Evolutionary conservation across 1,139 yeast species (phyloP).

Genomic region (Lodderomyces pseudojiufengensis): DNA sequence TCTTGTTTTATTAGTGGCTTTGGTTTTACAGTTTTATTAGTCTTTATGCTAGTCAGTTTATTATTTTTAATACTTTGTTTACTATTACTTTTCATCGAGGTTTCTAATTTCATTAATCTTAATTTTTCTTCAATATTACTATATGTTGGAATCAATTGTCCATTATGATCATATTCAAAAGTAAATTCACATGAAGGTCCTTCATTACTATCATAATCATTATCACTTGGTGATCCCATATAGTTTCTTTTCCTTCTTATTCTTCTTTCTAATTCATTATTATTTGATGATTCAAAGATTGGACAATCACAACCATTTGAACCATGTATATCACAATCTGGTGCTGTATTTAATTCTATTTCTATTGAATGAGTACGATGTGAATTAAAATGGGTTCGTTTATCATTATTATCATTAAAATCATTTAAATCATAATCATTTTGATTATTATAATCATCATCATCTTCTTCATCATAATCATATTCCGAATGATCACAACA

Average conservation of each 20-base stretch:
- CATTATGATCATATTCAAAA: slow-evolving; percentile 42
- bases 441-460: slow-evolving; percentile 14
- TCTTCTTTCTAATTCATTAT: no score
- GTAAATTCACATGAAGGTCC: slow-evolving; percentile 45
- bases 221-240: slow-evolving; percentile 1
- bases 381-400: slow-evolving; percentile 7
- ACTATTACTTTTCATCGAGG: neutral
- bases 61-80: no score
- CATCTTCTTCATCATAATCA: slow-evolving; percentile 13
- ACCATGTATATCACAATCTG: slow-evolving; percentile 34
- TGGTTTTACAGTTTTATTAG: neutral
- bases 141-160: slow-evolving; percentile 41
- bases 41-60: neutral
- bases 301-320: slow-evolving; percentile 31
- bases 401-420: slow-evolving; percentile 20
- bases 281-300: slow-evolving; percentile 10
- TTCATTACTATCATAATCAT: slow-evolving; percentile 16
- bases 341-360: slow-evolving; percentile 35
- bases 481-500: slow-evolving; percentile 14
- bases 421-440: slow-evolving; percentile 42
- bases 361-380: slow-evolving; percentile 40
- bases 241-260: no score
- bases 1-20: neutral
- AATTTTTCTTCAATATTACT: slow-evolving; percentile 23
- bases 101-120: slow-evolving; percentile 13